Percentiles rank a stretch among this genome's conserved stretches.
Conservation (phyloP, 129 eudicot species). For the Gnaphalium uliginosum region DNA sequence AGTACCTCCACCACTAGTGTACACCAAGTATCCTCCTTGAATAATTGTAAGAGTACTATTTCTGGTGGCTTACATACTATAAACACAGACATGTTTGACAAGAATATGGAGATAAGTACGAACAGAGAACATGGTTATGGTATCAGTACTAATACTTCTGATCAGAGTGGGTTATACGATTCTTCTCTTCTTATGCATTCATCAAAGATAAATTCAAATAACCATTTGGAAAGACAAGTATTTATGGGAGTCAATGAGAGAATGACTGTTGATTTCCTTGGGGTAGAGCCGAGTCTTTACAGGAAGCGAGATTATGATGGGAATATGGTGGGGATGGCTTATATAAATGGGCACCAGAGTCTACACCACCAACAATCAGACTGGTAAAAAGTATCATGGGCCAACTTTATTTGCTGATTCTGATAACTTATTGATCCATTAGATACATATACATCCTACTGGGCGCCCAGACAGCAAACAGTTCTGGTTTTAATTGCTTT, state of each 20-base stretch:
- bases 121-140: neutral
- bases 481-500: neutral
- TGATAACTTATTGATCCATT: neutral
- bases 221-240: constrained; percentile 17
- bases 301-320: constrained; percentile 38
- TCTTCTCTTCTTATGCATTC: constrained; percentile 39
- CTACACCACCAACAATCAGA: constrained; percentile 23
- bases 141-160: neutral
- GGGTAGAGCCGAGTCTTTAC: constrained; percentile 42
- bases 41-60: constrained; percentile 9
- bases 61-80: constrained; percentile 3
- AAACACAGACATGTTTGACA: constrained; percentile 19
- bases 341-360: constrained; percentile 1
- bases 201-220: neutral
- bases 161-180: constrained; percentile 25
- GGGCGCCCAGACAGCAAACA: neutral
- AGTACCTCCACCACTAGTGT: neutral
- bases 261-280: constrained; percentile 50
- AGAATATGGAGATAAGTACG: neutral
- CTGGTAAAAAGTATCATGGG: constrained; percentile 24
- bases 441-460: neutral
- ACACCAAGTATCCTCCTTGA: constrained; percentile 20
- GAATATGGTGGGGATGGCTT: constrained; percentile 20
- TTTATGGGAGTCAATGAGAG: constrained; percentile 26
- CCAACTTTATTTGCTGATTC: neutral